phyloP scores from a whole-genome alignment of 768 basidiomycete genomes.

The Pulveroboletus sp. region DNA sequence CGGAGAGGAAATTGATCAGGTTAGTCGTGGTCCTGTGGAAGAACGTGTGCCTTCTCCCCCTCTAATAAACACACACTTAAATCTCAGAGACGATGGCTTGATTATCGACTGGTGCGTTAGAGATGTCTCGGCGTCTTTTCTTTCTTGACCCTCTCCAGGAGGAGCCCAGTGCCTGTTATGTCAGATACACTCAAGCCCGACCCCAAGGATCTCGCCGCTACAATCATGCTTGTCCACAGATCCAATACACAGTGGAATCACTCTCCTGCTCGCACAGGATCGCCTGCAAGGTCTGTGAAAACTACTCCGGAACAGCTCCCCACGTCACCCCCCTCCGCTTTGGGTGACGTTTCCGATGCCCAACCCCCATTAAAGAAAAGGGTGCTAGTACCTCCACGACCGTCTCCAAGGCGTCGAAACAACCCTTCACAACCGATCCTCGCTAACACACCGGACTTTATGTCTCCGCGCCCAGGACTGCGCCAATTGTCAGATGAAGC shows the following conservation, averaged over 20 bases:
- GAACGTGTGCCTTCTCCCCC: not conserved
- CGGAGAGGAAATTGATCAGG: constrained; percentile 28
- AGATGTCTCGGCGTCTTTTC: not conserved
- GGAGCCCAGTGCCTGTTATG: constrained; percentile 29
- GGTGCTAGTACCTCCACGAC: constrained; percentile 21
- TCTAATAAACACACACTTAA: not conserved
- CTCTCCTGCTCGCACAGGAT: not conserved
- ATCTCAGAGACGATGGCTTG: constrained; percentile 28
- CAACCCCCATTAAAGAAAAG: constrained; percentile 7
- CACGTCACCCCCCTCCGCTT: not conserved
- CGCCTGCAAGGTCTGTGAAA: not conserved
- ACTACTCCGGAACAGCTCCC: not conserved
- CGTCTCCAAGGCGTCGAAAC: constrained; percentile 7
- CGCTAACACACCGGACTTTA: not conserved
- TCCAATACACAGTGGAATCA: constrained; percentile 20
- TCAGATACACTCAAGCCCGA: constrained; percentile 29
- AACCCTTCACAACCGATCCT: not conserved
- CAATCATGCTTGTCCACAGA: constrained; percentile 23
- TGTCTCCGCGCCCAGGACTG: not conserved
- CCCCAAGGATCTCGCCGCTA: constrained; percentile 26
- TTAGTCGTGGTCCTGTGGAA: constrained; percentile 12
- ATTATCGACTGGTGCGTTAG: constrained; percentile 28
- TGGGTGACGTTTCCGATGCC: not conserved
- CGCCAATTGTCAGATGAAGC: constrained; percentile 4
- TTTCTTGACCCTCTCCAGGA: constrained; percentile 19